Conservation (phyloP, 2,329 filamentous ascomycete species). For the Talaromyces amestolkiae region DNA sequence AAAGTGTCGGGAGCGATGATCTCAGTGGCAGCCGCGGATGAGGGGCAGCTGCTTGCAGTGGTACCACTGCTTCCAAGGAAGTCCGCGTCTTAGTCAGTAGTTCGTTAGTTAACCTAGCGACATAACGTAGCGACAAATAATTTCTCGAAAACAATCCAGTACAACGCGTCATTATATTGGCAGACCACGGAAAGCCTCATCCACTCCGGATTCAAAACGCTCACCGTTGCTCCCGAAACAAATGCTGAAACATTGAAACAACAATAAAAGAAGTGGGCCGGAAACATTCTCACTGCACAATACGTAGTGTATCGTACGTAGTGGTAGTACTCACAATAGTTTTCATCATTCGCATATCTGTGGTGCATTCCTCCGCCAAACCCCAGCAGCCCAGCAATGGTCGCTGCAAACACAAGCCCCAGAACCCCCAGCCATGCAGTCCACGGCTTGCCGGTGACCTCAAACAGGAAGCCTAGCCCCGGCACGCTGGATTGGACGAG, state of each 20-base stretch:
- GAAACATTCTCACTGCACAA: not conserved
- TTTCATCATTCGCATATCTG: not conserved
- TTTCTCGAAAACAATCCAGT: not conserved
- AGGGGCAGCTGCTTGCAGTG: not conserved
- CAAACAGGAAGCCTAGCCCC: slow-evolving; percentile 10
- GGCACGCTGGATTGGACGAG: slow-evolving; percentile 11
- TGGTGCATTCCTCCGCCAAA: slow-evolving; percentile 3
- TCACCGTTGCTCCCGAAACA: slow-evolving; percentile 1
- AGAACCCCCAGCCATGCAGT: slow-evolving; percentile 14
- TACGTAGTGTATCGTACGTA: not conserved
- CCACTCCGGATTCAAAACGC: not conserved
- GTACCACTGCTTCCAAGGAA: slow-evolving; percentile 6
- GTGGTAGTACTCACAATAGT: not conserved
- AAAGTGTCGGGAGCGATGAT: slow-evolving; percentile 12
- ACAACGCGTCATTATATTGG: not conserved
- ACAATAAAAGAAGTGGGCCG: not conserved
- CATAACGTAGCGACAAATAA: not conserved
- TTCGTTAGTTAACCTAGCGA: not conserved
- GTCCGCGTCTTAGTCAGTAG: slow-evolving; percentile 6
- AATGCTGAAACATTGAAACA: not conserved
- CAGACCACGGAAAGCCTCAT: not conserved
- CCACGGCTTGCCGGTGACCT: slow-evolving; percentile 19
- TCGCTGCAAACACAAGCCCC: slow-evolving; percentile 7
- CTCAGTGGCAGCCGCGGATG: slow-evolving; percentile 13
- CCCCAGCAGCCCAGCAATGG: slow-evolving; percentile 2